Base-by-base conservation (phyloP, 306 rosid species). In the Cucurbita maxima region DNA sequence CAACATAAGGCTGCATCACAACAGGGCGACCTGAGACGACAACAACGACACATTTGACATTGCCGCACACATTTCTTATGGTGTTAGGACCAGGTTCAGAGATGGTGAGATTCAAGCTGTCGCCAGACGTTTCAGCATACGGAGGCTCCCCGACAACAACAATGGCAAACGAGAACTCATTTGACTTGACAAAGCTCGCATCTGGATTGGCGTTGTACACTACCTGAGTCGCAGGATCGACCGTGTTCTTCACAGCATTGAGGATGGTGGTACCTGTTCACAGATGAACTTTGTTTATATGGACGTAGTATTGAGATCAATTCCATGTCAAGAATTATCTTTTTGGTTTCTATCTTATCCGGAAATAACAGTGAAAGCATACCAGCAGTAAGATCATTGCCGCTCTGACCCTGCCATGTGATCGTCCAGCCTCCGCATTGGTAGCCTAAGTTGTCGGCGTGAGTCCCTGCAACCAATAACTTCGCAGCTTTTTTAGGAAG, bases 381-480 rank as follows among this genome's bases (percentile, higher is more conserved):
- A 90, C 98, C 98, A 1, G 22, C 25, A 41, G 97, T 91, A 59
- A 84, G 87, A 71, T 89, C 80, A 55, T 88, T 91, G 79, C 91
- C 96, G 47, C n/a, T 53, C 20, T 81, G 88, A 9, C 99, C 99
- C 80, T 91, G 97, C 99, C 99, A 94, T 20, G 89, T 78, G 73
- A 90, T 83, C n/a, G 99, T 91, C 97, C 99, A 94, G 69, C 99
- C 99, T 76, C 97, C 99, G 59, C 99, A 94, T 78, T 94, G 99
- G 75, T 82, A 58, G 73, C 97, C 99, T 76, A 94, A 84, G 81
- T 89, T 89, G 79, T 94, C 87, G 15, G 97, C 99, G 52, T 94
- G 96, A 76, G 85, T 87, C 79, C 99, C 97, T 1, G 96, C 95
- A 9, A 94, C 90, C 13, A 94, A 80, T 74, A 94, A 81, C 79